Conservation (phyloP, 2,329 filamentous ascomycete species). For the Fusarium concolor region DNA sequence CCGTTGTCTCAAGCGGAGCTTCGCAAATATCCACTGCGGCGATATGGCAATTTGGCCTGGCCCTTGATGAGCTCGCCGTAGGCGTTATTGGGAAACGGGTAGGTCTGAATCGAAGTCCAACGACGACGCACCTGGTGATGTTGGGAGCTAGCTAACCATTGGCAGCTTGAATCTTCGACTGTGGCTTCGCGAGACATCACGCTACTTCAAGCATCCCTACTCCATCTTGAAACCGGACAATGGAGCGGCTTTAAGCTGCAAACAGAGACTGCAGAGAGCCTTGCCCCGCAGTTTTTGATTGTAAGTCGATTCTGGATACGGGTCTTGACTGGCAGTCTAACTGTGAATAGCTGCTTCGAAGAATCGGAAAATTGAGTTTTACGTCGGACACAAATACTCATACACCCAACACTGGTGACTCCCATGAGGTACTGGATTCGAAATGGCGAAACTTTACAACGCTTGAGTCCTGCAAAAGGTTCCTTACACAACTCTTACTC, state of each 20-base stretch:
- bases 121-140: neutral
- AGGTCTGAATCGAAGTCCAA: slow-evolving; percentile 5
- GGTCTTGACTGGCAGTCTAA: slow-evolving; percentile 12
- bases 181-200: slow-evolving; percentile 30
- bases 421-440: slow-evolving; percentile 32
- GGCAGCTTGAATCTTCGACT: slow-evolving; percentile 30
- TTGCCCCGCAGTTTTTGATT: slow-evolving; percentile 32
- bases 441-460: slow-evolving; percentile 39
- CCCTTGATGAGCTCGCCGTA: slow-evolving; percentile 35
- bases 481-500: neutral
- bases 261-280: slow-evolving; percentile 36
- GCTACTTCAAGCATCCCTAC: slow-evolving; percentile 40
- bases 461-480: slow-evolving; percentile 43
- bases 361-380: slow-evolving; percentile 35
- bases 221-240: slow-evolving; percentile 41
- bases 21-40: slow-evolving; percentile 30
- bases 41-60: slow-evolving; percentile 44
- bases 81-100: slow-evolving; percentile 31
- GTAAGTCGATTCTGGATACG: slow-evolving; percentile 20
- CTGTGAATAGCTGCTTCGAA: slow-evolving; percentile 37
- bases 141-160: neutral
- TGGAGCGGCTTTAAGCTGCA: slow-evolving; percentile 42
- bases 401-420: slow-evolving; percentile 27
- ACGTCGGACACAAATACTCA: slow-evolving; percentile 30
- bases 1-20: slow-evolving; percentile 41